phyloP scores from a whole-genome alignment of 352 stramenopile genomes.

The Achlya hypogyna region DNA sequence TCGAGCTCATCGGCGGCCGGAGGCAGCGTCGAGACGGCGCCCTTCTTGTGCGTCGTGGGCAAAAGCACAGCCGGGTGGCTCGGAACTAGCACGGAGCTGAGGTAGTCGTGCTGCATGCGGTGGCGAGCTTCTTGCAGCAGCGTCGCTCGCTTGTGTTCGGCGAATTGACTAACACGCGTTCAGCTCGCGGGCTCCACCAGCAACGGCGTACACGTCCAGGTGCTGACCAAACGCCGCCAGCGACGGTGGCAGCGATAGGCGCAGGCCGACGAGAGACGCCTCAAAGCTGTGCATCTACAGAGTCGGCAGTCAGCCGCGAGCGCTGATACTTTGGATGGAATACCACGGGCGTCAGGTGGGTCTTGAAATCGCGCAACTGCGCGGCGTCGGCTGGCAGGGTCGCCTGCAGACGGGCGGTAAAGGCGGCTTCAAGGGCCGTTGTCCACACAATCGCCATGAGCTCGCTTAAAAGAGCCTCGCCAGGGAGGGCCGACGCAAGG shows the following conservation, averaged over 20 bases:
- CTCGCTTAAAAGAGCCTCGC: background rate
- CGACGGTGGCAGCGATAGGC: background rate
- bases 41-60: slow-evolving; percentile 1
- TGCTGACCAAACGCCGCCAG: background rate
- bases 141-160: background rate
- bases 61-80: background rate
- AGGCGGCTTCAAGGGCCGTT: background rate
- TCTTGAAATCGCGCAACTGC: background rate
- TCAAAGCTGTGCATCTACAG: slow-evolving; percentile 18
- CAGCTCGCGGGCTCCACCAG: background rate
- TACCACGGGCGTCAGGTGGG: background rate
- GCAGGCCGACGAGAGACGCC: background rate
- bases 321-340: background rate
- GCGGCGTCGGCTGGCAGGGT: background rate
- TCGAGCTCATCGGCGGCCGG: background rate
- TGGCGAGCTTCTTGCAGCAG: background rate
- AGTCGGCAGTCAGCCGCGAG: no score
- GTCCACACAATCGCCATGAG: background rate
- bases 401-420: background rate
- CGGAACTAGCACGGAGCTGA: slow-evolving; percentile 13
- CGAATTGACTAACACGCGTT: slow-evolving; percentile 1
- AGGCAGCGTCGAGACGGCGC: background rate
- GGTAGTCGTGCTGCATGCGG: slow-evolving; percentile 19
- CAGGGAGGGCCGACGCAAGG: background rate
- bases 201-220: background rate